Percentiles rank a stretch among this genome's conserved stretches.
Conservation (phyloP, 2,329 filamentous ascomycete genomes). For the Botrytis pseudocinerea region DNA sequence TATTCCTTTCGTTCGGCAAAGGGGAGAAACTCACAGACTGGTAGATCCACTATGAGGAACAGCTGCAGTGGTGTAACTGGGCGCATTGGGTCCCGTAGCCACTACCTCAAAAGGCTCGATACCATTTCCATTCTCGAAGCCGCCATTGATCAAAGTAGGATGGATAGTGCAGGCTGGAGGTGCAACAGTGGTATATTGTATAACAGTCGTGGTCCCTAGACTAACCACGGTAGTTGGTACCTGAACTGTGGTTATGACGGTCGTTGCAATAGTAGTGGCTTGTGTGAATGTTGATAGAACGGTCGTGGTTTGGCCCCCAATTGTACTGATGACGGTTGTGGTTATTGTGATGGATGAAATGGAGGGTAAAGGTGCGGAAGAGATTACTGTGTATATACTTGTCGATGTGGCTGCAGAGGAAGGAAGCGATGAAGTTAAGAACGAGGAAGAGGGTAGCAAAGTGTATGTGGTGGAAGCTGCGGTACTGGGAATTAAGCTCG, state of each 20-base stretch:
- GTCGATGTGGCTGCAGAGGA: conserved; percentile 1
- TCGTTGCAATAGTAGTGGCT: conserved; percentile 1
- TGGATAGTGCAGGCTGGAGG: background rate
- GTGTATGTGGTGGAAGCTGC: conserved; percentile 9
- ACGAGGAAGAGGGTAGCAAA: background rate
- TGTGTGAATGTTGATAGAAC: conserved; percentile 11
- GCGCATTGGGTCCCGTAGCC: background rate
- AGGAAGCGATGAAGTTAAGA: background rate
- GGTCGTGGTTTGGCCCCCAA: conserved; percentile 2
- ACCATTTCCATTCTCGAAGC: background rate
- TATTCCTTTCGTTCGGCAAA: background rate
- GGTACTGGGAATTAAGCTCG: conserved; percentile 4
- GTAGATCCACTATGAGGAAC: background rate
- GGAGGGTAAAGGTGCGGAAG: background rate
- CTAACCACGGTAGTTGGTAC: conserved; percentile 5
- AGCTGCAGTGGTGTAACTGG: background rate
- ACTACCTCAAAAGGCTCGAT: background rate
- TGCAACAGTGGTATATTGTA: conserved; percentile 1
- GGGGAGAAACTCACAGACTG: background rate
- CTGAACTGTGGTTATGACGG: background rate
- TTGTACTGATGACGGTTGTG: conserved; percentile 9
- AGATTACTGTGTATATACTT: background rate
- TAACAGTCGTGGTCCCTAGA: background rate
- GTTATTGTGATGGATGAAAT: conserved; percentile 13
- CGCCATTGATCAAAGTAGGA: background rate